Evolutionary conservation across 73 alveolate genomes (phyloP).

Genomic region (Paramecium pentaurelia): DNA sequence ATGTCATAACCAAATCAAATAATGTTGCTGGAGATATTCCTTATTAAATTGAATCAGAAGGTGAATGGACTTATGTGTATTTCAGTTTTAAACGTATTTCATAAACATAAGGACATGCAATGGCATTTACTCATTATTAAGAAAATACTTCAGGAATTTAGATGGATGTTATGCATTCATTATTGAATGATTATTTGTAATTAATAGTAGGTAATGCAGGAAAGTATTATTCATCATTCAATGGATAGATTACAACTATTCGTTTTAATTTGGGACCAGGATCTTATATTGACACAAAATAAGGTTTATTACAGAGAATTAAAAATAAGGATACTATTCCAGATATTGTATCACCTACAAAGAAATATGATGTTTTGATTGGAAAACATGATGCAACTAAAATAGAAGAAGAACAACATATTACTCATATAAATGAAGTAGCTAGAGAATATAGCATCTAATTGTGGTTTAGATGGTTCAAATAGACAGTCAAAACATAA

Average conservation of each 20-base stretch:
- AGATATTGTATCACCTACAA: not conserved
- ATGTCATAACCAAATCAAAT: not conserved
- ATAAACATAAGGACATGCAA: not conserved
- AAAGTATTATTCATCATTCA: slow-evolving; percentile 17
- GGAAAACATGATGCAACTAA: slow-evolving; percentile 17
- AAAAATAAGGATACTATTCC: slow-evolving; percentile 28
- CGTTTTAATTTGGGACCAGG: slow-evolving; percentile 49
- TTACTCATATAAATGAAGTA: not conserved
- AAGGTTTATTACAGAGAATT: not conserved
- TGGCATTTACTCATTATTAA: slow-evolving; percentile 2
- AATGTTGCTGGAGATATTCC: slow-evolving; percentile 30
- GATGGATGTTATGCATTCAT: slow-evolving; percentile 25
- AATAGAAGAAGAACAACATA: not conserved
- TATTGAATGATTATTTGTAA: not conserved
- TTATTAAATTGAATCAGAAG: not conserved
- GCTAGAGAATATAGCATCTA: slow-evolving; percentile 16
- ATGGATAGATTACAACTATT: slow-evolving; percentile 21
- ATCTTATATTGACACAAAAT: slow-evolving; percentile 9
- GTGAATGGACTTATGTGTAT: slow-evolving; percentile 35
- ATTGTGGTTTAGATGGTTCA: slow-evolving; percentile 39
- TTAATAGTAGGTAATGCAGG: slow-evolving; percentile 39
- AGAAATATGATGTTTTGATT: not conserved
- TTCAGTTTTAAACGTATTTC: slow-evolving; percentile 18
- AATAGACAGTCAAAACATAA: not conserved
- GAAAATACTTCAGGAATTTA: slow-evolving; percentile 18